A percentile compares a stretch with the other conserved stretches of the same genome.
Evolutionary conservation across 345 rosid species (phyloP).

Genomic region (Rhizophora mangle): DNA sequence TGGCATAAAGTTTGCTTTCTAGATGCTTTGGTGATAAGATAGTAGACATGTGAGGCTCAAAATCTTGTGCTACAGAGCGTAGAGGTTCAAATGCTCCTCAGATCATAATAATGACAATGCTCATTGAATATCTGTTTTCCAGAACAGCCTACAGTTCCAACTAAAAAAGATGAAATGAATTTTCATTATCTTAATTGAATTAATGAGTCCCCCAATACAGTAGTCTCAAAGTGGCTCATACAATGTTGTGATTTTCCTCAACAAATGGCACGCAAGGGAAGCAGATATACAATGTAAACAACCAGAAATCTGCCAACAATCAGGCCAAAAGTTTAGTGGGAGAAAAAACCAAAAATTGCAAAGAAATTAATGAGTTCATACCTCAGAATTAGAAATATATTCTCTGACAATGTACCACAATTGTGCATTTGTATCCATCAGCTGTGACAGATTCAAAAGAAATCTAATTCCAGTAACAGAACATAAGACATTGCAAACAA

Average conservation of each 20-base stretch:
- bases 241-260: no score
- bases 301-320: no score
- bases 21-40: not conserved
- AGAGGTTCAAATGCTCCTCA: not conserved
- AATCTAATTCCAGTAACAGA: slow-evolving; percentile 18
- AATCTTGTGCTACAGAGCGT: not conserved
- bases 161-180: no score
- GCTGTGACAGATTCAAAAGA: slow-evolving; percentile 43
- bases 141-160: no score
- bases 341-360: no score
- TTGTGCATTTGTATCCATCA: slow-evolving; percentile 98
- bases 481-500: slow-evolving; percentile 16
- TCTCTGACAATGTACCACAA: slow-evolving; percentile 97
- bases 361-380: slow-evolving; percentile 17
- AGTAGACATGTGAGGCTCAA: not conserved
- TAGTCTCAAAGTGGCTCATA: no score
- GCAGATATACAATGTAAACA: no score
- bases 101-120: not conserved
- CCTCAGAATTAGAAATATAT: slow-evolving; percentile 93
- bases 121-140: not conserved
- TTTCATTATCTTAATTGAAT: no score
- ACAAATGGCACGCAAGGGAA: no score
- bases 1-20: not conserved
- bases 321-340: no score
- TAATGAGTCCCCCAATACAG: no score